Percentiles rank a stretch among this genome's conserved stretches.
Conservation (phyloP, 768 basidiomycete genomes). For the Imleria badia region DNA sequence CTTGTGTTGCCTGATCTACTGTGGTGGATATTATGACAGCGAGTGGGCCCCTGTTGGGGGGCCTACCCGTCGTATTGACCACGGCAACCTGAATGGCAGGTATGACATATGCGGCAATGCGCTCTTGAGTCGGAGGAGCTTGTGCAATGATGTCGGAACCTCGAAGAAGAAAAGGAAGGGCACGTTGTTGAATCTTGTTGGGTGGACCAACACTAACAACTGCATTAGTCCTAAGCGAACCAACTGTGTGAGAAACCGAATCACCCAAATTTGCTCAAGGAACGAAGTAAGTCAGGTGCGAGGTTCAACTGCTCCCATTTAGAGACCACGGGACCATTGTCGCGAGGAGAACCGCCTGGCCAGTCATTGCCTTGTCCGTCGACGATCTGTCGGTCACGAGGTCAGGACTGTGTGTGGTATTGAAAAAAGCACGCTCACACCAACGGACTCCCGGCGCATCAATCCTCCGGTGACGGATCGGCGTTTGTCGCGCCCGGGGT, state of each 20-base stretch:
- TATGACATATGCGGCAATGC: conserved; percentile 96
- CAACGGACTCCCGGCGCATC: conserved; percentile 72
- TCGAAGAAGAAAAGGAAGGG: conserved; percentile 90
- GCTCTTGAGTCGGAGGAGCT: conserved; percentile 96
- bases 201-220: conserved; percentile 84
- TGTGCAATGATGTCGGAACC: conserved; percentile 98
- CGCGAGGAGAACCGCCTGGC: conserved; percentile 55
- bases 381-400: conserved; percentile 41
- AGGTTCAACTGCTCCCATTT: conserved; percentile 96
- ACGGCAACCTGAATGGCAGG: conserved; percentile 85
- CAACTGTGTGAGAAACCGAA: conserved; percentile 27
- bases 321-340: conserved; percentile 77
- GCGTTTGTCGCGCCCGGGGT: conserved; percentile 62
- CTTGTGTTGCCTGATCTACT: conserved; percentile 97
- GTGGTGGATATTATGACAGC: conserved; percentile 97
- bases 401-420: conserved; percentile 13
- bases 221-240: conserved; percentile 15
- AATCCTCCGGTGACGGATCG: conserved; percentile 65
- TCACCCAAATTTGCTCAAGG: conserved; percentile 92
- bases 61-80: conserved; percentile 54
- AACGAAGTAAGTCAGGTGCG: conserved; percentile 82
- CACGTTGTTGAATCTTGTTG: conserved; percentile 98
- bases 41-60: conserved; percentile 68
- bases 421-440: conserved; percentile 46
- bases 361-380: conserved; percentile 59